Evolutionary conservation across 345 rosid genomes (phyloP), one percentile per base, ranked within the genome.

Genomic region (Garcia nutans): DNA sequence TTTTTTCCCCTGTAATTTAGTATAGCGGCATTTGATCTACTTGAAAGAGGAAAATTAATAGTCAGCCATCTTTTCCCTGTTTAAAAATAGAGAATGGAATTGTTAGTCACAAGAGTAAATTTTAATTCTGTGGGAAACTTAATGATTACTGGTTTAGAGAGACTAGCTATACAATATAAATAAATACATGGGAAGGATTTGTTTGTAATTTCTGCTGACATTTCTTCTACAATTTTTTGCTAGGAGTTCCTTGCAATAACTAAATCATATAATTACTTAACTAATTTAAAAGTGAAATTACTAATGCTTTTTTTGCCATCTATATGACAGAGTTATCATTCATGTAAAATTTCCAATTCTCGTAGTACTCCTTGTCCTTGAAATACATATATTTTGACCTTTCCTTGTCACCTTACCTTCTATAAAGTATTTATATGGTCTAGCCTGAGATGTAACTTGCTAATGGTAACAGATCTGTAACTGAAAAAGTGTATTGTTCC

Each of bases 1-100:
- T 79, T 37, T 75, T 11, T 68, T 59, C 42, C 68, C 28, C 50
- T 66, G n/a, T 74, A 55, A 41, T 67, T 42, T 64, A 23, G 37
- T 19, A 50, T 20, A 3, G 47, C 55, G 44, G 50, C 17, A 56
- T 37, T 69, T 65, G 9, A 72, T 72, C 66, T 76, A 16, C 70
- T 50, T 54, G 47, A 23, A 41, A 54, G 17, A 80, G 49, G 28
- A 11, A 42, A 4, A 45, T 19, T 19, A 37, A 67, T 31, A n/a
- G 20, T 24, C 50, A 33, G n/a, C 19, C 50, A 20, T 44, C 54
- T 75, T 60, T 63, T 44, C 28, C 7, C 13, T 0, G 58, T 28
- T 52, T 42, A 55, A 28, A 2, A 26, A 10, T 60, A 42, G 55
- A 65, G 10, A 24, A 49, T 20, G n/a, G 9, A 11, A 60, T 24